Percentiles rank a stretch among this genome's conserved stretches.
phyloP scores from a whole-genome alignment of 1,139 yeast species.

The Hanseniaspora uvarum region DNA sequence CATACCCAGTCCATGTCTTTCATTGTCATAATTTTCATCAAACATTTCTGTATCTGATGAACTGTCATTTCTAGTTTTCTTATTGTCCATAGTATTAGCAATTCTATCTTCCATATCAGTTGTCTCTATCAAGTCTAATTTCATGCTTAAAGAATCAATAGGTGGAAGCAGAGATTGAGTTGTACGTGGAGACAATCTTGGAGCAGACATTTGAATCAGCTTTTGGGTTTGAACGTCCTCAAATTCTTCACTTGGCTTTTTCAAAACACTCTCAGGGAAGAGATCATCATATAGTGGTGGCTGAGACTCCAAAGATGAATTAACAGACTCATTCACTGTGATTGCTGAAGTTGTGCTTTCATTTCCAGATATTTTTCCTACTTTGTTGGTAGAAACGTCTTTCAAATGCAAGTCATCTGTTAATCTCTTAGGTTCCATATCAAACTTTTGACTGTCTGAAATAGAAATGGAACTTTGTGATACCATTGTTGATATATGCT shows the following conservation, averaged over 20 bases:
- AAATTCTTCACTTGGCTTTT: constrained; percentile 12
- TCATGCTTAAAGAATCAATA: constrained; percentile 18
- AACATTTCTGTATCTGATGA: constrained; percentile 9
- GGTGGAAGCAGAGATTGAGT: constrained; percentile 13
- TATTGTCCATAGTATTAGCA: constrained; percentile 19
- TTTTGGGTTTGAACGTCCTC: constrained; percentile 2
- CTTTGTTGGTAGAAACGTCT: constrained; percentile 27
- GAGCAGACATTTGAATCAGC: background rate
- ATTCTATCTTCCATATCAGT: constrained; percentile 16
- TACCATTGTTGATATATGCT: constrained; percentile 26
- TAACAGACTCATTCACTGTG: constrained; percentile 18
- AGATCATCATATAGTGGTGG: constrained; percentile 17
- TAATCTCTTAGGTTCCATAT: constrained; percentile 17
- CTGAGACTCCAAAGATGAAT: constrained; percentile 10
- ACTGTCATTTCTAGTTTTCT: background rate
- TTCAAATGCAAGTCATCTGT: constrained; percentile 21
- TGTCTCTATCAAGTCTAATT: constrained; percentile 8
- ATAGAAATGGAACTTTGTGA: constrained; percentile 25
- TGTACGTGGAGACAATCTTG: background rate
- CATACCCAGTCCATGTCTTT: constrained; percentile 16
- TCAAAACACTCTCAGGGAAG: constrained; percentile 15
- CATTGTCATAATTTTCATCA: constrained; percentile 1
- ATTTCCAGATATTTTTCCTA: constrained; percentile 23
- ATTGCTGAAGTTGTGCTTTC: constrained; percentile 36
- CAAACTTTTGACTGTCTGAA: constrained; percentile 22